phyloP scores from a whole-genome alignment of 495 filamentous ascomycete species.

The Daldinia grandis region DNA sequence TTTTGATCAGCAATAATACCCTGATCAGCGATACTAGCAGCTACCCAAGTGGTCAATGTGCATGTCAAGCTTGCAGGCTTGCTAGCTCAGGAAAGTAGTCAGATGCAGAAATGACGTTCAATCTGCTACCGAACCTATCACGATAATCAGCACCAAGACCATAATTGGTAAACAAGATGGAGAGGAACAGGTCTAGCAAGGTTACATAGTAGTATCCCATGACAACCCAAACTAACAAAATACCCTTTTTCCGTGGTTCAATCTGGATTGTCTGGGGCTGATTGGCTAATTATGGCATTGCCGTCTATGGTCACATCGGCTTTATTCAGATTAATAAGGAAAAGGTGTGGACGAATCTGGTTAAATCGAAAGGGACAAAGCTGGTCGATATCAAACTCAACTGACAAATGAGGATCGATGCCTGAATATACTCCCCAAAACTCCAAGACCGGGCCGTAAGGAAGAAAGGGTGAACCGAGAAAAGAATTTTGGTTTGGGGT shows the following conservation, averaged over 20 bases:
- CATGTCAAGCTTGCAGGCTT: constrained; percentile 10
- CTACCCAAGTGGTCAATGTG: constrained; percentile 13
- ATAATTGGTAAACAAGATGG: constrained; percentile 23
- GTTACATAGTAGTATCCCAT: constrained; percentile 39
- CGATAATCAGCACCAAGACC: constrained; percentile 34
- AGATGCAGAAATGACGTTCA: constrained; percentile 41
- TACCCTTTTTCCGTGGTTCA: constrained; percentile 16
- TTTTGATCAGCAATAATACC: constrained; percentile 27
- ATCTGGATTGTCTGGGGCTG: constrained; percentile 24
- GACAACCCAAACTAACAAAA: constrained; percentile 25
- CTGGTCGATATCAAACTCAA: constrained; percentile 13
- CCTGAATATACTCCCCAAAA: neutral
- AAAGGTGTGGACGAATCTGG: constrained; percentile 26
- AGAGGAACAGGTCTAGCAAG: constrained; percentile 26
- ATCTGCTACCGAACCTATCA: constrained; percentile 43
- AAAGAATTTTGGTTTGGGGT: constrained; percentile 13
- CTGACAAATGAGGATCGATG: constrained; percentile 13
- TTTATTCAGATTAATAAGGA: constrained; percentile 29
- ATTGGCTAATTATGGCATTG: constrained; percentile 35
- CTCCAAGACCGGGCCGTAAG: neutral
- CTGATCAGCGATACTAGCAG: constrained; percentile 4
- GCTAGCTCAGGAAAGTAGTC: constrained; percentile 18
- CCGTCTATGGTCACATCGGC: constrained; percentile 30
- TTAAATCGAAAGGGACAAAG: constrained; percentile 35
- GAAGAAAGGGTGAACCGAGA: constrained; percentile 17